A percentile compares a stretch with the other conserved stretches of the same genome.
phyloP scores from a whole-genome alignment of 2,329 filamentous ascomycete genomes.

The Teratosphaeria pseudoeucalypti region DNA sequence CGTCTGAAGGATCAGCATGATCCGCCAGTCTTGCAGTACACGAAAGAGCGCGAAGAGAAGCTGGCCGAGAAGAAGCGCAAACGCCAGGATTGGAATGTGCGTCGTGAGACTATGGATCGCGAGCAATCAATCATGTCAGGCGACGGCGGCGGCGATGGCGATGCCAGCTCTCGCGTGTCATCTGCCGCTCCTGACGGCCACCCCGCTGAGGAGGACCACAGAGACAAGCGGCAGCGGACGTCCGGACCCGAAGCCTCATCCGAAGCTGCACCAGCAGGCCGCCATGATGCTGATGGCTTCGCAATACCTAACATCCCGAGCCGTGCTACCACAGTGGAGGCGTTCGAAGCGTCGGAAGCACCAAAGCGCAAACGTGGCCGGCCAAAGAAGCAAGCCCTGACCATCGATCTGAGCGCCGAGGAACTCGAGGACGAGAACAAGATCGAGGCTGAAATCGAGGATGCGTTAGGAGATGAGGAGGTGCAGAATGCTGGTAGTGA shows the following conservation, averaged over 20 bases:
- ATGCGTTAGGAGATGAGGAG: conserved; percentile 22
- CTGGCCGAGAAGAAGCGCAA: conserved; percentile 22
- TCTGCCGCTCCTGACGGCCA: conserved; percentile 3
- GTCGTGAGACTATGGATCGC: conserved; percentile 3
- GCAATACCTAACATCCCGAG: conserved; percentile 25
- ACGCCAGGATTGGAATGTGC: conserved; percentile 14
- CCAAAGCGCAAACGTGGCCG: conserved; percentile 27
- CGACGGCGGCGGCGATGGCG: conserved; percentile 9
- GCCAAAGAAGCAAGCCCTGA: conserved; percentile 20
- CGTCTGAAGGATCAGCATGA: conserved; percentile 61
- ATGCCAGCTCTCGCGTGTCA: conserved; percentile 4
- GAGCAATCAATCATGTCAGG: conserved; percentile 2
- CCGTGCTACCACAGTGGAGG: conserved; percentile 4
- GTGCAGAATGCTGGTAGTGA: conserved; percentile 20
- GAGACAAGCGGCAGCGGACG: conserved; percentile 12
- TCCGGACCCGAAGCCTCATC: conserved; percentile 2
- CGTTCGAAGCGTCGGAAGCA: conserved; percentile 11
- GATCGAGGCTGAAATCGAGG: conserved; percentile 35
- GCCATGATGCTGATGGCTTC: conserved; percentile 33
- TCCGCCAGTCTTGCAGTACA: conserved; percentile 70
- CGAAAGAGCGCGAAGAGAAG: conserved; percentile 40
- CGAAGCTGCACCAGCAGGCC: conserved; percentile 9
- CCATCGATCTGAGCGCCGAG: conserved; percentile 29
- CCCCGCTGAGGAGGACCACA: neutral
- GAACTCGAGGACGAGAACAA: conserved; percentile 39